Conservation (phyloP, 371 early-diverging fungal genomes). For the Mortierella sp. region DNA sequence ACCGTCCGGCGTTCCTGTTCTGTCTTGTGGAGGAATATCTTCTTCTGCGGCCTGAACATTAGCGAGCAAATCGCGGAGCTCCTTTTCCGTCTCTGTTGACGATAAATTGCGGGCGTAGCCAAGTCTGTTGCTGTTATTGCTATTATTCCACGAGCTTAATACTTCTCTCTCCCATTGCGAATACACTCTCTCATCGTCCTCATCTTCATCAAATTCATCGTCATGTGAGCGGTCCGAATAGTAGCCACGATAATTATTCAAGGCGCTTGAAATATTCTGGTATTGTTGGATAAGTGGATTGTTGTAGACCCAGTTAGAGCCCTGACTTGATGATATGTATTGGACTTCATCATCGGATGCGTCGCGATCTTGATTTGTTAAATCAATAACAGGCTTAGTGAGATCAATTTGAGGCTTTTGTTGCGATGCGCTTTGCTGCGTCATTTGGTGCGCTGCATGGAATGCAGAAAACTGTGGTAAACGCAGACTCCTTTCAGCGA, state of each 20-base stretch:
- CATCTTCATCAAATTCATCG: not conserved
- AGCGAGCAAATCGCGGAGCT: slow-evolving; percentile 60
- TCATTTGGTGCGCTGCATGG: not conserved
- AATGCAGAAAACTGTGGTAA: not conserved
- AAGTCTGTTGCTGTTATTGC: not conserved
- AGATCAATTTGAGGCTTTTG: slow-evolving; percentile 15
- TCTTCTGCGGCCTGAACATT: slow-evolving; percentile 60
- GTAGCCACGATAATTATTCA: not conserved
- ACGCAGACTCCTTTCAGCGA: not conserved
- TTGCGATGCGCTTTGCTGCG: not conserved
- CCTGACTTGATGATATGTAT: not conserved
- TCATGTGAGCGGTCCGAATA: slow-evolving; percentile 7
- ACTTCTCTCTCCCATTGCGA: not conserved
- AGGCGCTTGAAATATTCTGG: not conserved
- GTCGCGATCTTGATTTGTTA: slow-evolving; percentile 31
- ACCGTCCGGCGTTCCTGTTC: slow-evolving; percentile 66
- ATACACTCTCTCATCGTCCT: not conserved
- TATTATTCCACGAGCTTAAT: not conserved
- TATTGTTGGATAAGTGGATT: not conserved
- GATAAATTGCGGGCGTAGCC: slow-evolving; percentile 17
- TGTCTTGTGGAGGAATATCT: slow-evolving; percentile 59
- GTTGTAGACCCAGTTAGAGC: not conserved
- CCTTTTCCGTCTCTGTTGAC: slow-evolving; percentile 47
- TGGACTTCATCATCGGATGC: slow-evolving; percentile 15
- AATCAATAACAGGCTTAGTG: slow-evolving; percentile 22